Conservation (phyloP, 176 grass and related monocot genomes). For the Triticum turgidum region DNA sequence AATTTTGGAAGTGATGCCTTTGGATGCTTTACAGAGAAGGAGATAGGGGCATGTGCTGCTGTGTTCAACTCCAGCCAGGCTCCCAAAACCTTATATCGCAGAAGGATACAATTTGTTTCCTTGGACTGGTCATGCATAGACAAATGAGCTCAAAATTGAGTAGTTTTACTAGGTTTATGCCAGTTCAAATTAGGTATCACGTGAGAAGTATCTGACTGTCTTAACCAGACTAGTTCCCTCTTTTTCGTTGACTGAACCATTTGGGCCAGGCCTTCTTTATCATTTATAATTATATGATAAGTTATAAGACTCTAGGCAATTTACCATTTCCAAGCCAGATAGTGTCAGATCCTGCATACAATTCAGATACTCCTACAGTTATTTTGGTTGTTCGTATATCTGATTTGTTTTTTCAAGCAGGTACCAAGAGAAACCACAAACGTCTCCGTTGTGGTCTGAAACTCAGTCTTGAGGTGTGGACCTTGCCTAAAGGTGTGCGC, state of each 20-base stretch:
- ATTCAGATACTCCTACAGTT: neutral
- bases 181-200: neutral
- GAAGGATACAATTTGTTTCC: neutral
- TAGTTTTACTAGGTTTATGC: slow-evolving; percentile 9
- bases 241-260: slow-evolving; percentile 21
- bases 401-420: slow-evolving; percentile 25
- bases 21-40: neutral
- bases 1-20: neutral
- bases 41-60: neutral
- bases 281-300: neutral
- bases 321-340: neutral
- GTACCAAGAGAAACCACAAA: neutral
- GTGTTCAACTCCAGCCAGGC: neutral
- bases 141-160: neutral
- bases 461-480: slow-evolving; percentile 48
- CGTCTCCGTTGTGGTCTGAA: slow-evolving; percentile 32
- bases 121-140: neutral
- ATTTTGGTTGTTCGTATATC: neutral
- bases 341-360: slow-evolving; percentile 8
- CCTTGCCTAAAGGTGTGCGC: slow-evolving; percentile 36
- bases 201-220: neutral
- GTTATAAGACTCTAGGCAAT: neutral
- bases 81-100: neutral
- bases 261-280: neutral
- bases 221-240: neutral